Conservation (phyloP, 1,284 basidiomycete species). For the Gomphus bonarii region DNA sequence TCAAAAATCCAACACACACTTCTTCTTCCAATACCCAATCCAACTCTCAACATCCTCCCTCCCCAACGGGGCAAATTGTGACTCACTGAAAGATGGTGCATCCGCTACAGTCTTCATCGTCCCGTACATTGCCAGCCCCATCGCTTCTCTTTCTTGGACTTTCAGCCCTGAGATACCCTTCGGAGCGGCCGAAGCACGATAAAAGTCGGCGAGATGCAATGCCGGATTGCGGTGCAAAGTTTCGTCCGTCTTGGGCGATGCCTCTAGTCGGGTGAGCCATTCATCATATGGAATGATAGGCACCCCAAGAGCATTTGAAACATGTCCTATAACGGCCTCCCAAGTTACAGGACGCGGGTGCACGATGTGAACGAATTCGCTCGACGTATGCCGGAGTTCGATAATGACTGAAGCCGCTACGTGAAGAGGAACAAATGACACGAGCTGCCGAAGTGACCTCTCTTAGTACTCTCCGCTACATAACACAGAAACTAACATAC, state of each 20-base stretch:
- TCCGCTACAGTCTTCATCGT: background rate
- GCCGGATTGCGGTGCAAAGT: slow-evolving; percentile 6
- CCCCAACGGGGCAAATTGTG: background rate
- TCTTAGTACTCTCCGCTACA: background rate
- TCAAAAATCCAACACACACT: background rate
- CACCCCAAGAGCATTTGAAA: slow-evolving; percentile 17
- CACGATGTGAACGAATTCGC: slow-evolving; percentile 16
- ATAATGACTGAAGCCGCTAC: slow-evolving; percentile 21
- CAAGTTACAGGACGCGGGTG: slow-evolving; percentile 21
- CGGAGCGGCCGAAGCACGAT: background rate
- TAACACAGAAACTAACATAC: slow-evolving; percentile 13
- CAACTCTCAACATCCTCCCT: background rate
- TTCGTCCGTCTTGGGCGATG: slow-evolving; percentile 3
- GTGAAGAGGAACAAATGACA: slow-evolving; percentile 25
- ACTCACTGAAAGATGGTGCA: background rate
- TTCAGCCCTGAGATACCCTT: background rate
- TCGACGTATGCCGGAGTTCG: slow-evolving; percentile 14
- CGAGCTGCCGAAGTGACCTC: slow-evolving; percentile 14
- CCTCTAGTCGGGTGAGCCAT: slow-evolving; percentile 22
- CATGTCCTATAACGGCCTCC: slow-evolving; percentile 14
- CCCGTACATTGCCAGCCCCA: background rate
- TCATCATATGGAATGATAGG: slow-evolving; percentile 20
- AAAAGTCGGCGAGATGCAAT: slow-evolving; percentile 7
- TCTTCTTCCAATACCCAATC: slow-evolving; percentile 3
- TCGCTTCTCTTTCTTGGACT: background rate